phyloP scores from a whole-genome alignment of 176 grass and related monocot species.

The Cenchrus fungigraminus region DNA sequence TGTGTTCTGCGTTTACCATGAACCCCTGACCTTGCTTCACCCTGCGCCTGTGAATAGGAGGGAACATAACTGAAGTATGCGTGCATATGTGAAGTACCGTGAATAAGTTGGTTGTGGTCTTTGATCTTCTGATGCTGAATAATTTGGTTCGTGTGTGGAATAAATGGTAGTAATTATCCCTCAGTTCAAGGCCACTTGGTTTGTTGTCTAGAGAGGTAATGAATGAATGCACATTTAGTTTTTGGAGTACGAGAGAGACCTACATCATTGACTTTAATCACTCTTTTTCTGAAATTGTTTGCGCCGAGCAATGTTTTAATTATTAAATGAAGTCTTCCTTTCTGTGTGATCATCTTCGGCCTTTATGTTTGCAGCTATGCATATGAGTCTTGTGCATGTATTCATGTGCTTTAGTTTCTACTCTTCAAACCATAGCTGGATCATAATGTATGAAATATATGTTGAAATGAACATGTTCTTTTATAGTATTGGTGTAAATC shows the following conservation, averaged over 20 bases:
- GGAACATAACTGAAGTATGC: neutral
- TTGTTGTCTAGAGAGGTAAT: slow-evolving; percentile 11
- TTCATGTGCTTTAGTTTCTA: slow-evolving; percentile 22
- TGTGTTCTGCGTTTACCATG: slow-evolving; percentile 9
- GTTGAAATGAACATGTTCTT: slow-evolving; percentile 9
- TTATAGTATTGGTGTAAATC: slow-evolving; percentile 14
- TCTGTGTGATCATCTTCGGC: neutral
- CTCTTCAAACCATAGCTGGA: neutral
- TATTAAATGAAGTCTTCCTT: neutral
- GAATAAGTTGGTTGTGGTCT: neutral
- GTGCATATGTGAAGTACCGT: neutral
- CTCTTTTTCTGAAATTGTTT: slow-evolving; percentile 3
- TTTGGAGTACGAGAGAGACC: neutral
- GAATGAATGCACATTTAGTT: neutral
- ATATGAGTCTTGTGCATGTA: slow-evolving; percentile 6
- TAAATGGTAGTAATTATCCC: neutral
- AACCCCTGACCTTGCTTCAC: slow-evolving; percentile 28
- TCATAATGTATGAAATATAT: neutral
- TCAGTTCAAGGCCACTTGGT: neutral
- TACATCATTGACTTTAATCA: slow-evolving; percentile 3
- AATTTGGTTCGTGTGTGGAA: slow-evolving; percentile 1
- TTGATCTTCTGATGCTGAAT: slow-evolving; percentile 14
- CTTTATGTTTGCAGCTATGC: neutral
- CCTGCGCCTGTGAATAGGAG: neutral
- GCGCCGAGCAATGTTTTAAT: slow-evolving; percentile 11